Evolutionary conservation across 1,284 basidiomycete genomes (phyloP).

Genomic region (Leccinum variabile): DNA sequence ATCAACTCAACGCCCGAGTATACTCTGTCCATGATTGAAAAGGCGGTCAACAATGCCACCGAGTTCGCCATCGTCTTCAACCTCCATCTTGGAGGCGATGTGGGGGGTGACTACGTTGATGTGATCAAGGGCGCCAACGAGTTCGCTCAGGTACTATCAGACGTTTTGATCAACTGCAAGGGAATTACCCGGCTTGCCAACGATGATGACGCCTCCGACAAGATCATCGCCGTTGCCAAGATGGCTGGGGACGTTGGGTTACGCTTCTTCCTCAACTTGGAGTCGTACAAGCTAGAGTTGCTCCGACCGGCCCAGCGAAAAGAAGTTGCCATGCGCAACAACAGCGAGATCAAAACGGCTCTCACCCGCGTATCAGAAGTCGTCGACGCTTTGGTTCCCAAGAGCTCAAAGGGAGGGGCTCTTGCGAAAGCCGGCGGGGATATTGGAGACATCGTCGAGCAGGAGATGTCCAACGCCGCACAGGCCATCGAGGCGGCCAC

Average conservation of each 20-base stretch:
- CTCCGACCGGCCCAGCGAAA: constrained; percentile 74
- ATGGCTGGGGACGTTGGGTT: constrained; percentile 84
- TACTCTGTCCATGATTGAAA: constrained; percentile 98
- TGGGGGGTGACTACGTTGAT: constrained; percentile 93
- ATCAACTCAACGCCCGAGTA: constrained; percentile 97
- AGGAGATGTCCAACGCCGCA: constrained; percentile 95
- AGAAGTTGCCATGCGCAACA: constrained; percentile 89
- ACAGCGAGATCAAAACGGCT: constrained; percentile 79
- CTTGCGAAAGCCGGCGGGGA: constrained; percentile 85
- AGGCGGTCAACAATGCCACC: constrained; percentile 89
- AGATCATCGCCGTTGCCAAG: constrained; percentile 85
- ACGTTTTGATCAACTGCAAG: constrained; percentile 92
- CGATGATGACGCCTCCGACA: constrained; percentile 90
- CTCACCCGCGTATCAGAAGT: constrained; percentile 85
- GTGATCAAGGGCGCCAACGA: constrained; percentile 99
- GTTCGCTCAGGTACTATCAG: constrained; percentile 89
- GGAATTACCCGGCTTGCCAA: constrained; percentile 92
- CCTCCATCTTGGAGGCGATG: constrained; percentile 85
- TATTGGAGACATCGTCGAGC: constrained; percentile 94
- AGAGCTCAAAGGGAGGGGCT: constrained; percentile 70
- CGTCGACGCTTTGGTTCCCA: constrained; percentile 86
- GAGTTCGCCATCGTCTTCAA: constrained; percentile 97
- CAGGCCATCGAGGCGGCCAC: constrained; percentile 94
- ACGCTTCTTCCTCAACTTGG: constrained; percentile 92
- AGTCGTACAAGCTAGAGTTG: constrained; percentile 91